Percentiles rank a stretch among this genome's conserved stretches.
These are phyloP conservation scores for Zea mays DNA, from an alignment of 176 grass and related monocot species.

Conservation along the genomic window Zm-B73-REFERENCE-NAM-5.0 NC_050098.1:171706001-171706500, in stretches of 20 bases:
- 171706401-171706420: slow-evolving; percentile 14
- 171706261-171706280: slow-evolving; percentile 89
- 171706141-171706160: too few species aligned
- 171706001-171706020: too few species aligned
- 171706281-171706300: slow-evolving; percentile 85
- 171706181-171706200: too few species aligned
- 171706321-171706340: slow-evolving; percentile 75
- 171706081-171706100: too few species aligned
- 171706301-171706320: slow-evolving; percentile 92
- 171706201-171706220: too few species aligned
- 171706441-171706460: slow-evolving; percentile 20
- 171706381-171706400: slow-evolving; percentile 11
- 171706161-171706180: too few species aligned
- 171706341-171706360: slow-evolving; percentile 92
- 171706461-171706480: slow-evolving; percentile 92
- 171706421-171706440: background rate
- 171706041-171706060: too few species aligned
- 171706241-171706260: slow-evolving; percentile 55
- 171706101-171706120: too few species aligned
- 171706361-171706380: slow-evolving; percentile 52
- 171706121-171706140: too few species aligned
- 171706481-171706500: slow-evolving; percentile 87
- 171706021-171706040: too few species aligned
- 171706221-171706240: too few species aligned
- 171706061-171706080: too few species aligned